Evolutionary conservation across 192 early-diverging fungal species (phyloP), one percentile per base, ranked within the genome.

Genomic region (Geranomyces variabilis): DNA sequence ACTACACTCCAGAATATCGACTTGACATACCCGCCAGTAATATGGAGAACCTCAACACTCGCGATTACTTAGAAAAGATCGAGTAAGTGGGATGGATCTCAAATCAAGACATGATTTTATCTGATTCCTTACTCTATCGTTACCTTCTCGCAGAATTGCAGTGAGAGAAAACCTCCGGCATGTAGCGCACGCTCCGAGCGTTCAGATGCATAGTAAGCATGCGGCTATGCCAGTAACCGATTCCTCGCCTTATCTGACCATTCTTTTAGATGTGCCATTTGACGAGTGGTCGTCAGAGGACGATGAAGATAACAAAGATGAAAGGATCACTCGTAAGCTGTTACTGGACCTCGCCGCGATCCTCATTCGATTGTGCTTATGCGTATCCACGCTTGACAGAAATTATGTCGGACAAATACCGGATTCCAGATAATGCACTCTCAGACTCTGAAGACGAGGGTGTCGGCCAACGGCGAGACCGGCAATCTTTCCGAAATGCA

Each of bases 41-140:
- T 26, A 90, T 98, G 30, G 91, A 92, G 48, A 99, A 99, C 77
- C 85, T 94, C 77, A 99, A 99, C 67, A 89, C 93, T 6, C 77
- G 83, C n/a, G 84, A 86, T 19, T 96, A 98, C 71, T 77, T 99
- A 10, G 83, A 92, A 45, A 92, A 91, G 44, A 81, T 96, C 17
- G 86, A 88, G 92, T 89, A 82, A 41, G n/a, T n/a, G n/a, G n/a
- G n/a, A n/a, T 69, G 80, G 46, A 12, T 12, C 46, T 47, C 12
- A 47, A 12, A 19, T 14, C 19, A 47, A 14, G 1, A n/a, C n/a
- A n/a, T n/a, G n/a, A n/a, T n/a, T n/a, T n/a, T n/a, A 47, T 58
- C 55, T 22, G 21, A 28, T 43, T 41, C 21, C 41, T 26, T 21
- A 13, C 9, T 49, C 0, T 15, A 15, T 22, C 29, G 15, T 57